Evolutionary conservation across 768 basidiomycete genomes (phyloP), one percentile per base, ranked within the genome.

Genomic region (Tulasnella calospora): DNA sequence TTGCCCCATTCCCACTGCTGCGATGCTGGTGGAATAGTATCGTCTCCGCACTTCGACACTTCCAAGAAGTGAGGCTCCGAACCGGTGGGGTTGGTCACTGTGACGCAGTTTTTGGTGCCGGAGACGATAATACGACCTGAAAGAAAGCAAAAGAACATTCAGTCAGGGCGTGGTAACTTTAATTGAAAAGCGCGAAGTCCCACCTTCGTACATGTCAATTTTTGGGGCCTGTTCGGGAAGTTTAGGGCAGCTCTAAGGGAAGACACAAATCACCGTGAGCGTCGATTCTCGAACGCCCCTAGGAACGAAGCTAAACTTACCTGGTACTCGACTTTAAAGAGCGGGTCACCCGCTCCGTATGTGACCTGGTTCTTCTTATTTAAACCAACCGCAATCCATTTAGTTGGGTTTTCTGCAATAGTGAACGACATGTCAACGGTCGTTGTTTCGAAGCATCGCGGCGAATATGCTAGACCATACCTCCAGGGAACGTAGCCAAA

Each of bases 1-100:
- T 61, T 61, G n/a, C 57, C 57, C 57, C 57, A 61, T 61, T 61
- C 57, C 57, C 57, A 61, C 27, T 61, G 57, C 57, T 61, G 57
- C 6, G 57, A n/a, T 8, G 57, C 57, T 27, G 57, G 27, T 8
- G 57, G 57, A 61, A 19, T 61, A 61, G 12, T 12, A 21, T 61
- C n/a, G 57, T 7, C 6, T 10, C 57, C 57, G 57, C 57, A 61
- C n/a, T 61, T 61, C 17, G 2, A 5, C 1, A 61, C 57, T 10
- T 2, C n/a, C 57, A 61, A n/a, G 57, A 61, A 61, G 57, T 13
- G n/a, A 5, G 57, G 57, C 23, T 61, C 57, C 3, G 57, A 21
- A 61, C 57, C 57, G 57, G 9, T 61, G 23, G 57, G 57, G 57
- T 61, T 61, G 57, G 57, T 61, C 57, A 61, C 57, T 9, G 57